Conservation (phyloP, 2,329 filamentous ascomycete species). For the Microdochium bolleyi region DNA sequence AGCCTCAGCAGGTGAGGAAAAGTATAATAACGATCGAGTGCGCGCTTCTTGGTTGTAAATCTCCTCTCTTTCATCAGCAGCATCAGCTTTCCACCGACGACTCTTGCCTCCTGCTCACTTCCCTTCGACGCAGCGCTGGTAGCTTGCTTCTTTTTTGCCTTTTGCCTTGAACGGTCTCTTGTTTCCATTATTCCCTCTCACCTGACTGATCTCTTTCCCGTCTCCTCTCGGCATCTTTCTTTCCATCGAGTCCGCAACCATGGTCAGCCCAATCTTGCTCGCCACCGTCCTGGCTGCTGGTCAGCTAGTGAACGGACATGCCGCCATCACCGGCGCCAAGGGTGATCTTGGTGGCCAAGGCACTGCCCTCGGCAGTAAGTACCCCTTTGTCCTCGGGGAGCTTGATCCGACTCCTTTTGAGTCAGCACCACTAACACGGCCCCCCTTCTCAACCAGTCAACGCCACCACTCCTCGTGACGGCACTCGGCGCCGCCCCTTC, state of each 20-base stretch:
- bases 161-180: not conserved
- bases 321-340: conserved; percentile 48
- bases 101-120: not conserved
- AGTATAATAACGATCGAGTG: not conserved
- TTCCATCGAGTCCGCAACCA: conserved; percentile 12
- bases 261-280: conserved; percentile 15
- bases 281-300: conserved; percentile 44
- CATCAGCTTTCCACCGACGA: not conserved
- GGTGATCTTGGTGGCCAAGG: conserved; percentile 51
- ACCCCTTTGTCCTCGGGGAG: no score
- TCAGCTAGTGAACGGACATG: conserved; percentile 51
- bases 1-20: not conserved
- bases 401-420: not conserved
- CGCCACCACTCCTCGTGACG: conserved; percentile 50
- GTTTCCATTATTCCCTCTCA: not conserved
- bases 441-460: conserved; percentile 21
- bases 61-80: not conserved
- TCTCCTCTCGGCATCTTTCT: no score
- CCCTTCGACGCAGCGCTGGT: not conserved
- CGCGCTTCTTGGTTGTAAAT: not conserved
- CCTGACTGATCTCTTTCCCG: not conserved
- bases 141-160: not conserved
- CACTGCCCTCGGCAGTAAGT: conserved; percentile 19
- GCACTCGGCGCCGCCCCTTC: conserved; percentile 51
- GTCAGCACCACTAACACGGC: conserved; percentile 3